Conservation (phyloP, 257 asterid genomes). For the Jacaranda mimosifolia region DNA sequence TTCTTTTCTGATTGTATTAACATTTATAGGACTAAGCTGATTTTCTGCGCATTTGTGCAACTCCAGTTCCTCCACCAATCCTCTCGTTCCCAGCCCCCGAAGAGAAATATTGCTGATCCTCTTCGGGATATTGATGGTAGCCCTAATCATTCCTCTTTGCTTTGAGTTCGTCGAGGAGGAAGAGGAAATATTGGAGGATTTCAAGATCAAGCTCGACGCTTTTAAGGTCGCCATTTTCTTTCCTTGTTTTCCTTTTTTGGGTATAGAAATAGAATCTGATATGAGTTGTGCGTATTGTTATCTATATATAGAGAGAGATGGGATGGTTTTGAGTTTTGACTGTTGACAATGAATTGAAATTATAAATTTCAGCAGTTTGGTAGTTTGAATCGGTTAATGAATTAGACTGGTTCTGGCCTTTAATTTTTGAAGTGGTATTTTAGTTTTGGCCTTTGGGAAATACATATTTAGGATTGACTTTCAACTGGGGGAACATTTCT, state of each 20-base stretch:
- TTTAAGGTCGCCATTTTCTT: constrained; percentile 37
- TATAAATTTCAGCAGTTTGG: constrained; percentile 14
- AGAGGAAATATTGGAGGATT: background rate
- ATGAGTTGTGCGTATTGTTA: background rate
- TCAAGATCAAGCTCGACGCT: constrained; percentile 25
- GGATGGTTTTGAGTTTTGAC: constrained; percentile 28
- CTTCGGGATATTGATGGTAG: constrained; percentile 24
- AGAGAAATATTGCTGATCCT: constrained; percentile 24
- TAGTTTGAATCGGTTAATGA: constrained; percentile 24
- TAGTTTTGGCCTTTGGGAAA: no score
- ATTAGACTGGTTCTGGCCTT: constrained; percentile 33
- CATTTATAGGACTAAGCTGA: constrained; percentile 23
- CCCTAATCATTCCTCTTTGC: background rate
- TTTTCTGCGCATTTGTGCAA: constrained; percentile 4
- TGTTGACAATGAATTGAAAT: constrained; percentile 8
- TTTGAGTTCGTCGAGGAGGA: constrained; percentile 3
- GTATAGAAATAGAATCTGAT: no score
- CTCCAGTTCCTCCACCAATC: background rate
- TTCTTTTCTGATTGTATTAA: background rate
- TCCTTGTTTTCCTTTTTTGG: background rate
- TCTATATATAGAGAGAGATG: constrained; percentile 4
- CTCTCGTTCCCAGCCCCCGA: constrained; percentile 2
- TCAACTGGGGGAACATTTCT: constrained; percentile 8
- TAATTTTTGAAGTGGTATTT: background rate
- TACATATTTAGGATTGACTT: no score